These are phyloP conservation scores for Syzygium syzygioides DNA, from an alignment of 441 rosid species.

Conservation along the genomic window DNA sequence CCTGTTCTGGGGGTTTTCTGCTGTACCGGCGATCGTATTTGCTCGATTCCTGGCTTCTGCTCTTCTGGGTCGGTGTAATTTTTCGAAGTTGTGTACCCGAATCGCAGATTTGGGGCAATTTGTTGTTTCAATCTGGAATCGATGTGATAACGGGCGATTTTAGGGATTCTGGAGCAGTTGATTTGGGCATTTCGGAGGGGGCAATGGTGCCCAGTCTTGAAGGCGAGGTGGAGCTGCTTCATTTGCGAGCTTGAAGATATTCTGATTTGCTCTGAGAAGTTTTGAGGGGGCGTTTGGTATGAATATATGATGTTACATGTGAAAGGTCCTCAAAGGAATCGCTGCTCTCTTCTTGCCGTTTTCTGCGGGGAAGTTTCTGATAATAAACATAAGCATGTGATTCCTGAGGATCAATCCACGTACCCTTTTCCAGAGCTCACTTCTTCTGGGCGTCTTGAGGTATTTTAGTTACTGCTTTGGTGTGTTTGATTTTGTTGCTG, in stretches of 20 bases:
- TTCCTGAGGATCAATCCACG: slow-evolving; percentile 35
- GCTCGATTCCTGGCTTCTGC: slow-evolving; percentile 16
- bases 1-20: slow-evolving; percentile 3
- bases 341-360: slow-evolving; percentile 82
- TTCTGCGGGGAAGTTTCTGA: slow-evolving; percentile 40
- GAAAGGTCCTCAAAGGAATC: slow-evolving; percentile 85
- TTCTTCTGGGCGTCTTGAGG: slow-evolving; percentile 94
- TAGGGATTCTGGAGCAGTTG: neutral
- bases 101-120: slow-evolving; percentile 1
- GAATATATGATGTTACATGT: slow-evolving; percentile 88
- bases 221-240: slow-evolving; percentile 18
- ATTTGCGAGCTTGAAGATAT: neutral
- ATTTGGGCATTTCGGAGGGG: neutral
- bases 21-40: slow-evolving; percentile 8
- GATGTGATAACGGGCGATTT: neutral
- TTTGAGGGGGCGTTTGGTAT: slow-evolving; percentile 37
- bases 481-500: neutral
- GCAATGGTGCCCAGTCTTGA: neutral
- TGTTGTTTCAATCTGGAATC: slow-evolving; percentile 15
- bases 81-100: slow-evolving; percentile 15
- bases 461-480: slow-evolving; percentile 14
- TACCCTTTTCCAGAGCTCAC: slow-evolving; percentile 83
- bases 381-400: slow-evolving; percentile 37
- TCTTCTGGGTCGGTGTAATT: slow-evolving; percentile 30
- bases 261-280: neutral